Evolutionary conservation across 257 asterid genomes (phyloP), one percentile per base, ranked within the genome.

Genomic region (Ajuga chamaepitys): DNA sequence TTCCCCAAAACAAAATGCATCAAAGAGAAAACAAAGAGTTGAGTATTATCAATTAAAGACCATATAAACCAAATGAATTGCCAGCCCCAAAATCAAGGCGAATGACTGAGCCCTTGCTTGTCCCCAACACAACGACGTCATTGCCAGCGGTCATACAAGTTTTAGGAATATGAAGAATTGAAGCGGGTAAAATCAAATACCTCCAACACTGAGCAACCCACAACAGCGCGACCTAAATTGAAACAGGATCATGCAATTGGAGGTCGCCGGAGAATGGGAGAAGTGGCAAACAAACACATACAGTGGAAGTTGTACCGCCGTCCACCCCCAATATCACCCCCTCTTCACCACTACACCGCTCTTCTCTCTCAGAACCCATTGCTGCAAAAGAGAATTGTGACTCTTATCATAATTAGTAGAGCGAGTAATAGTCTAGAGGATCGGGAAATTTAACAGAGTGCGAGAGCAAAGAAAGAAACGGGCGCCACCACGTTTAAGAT

Each of bases 131-230:
- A 62, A 86, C 83, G 73, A 94, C 97, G 73, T 90, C 97, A 71
- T 94, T 90, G 20, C 97, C 99, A 3, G 99, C 94, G 47, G 95
- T 83, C 96, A 90, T 85, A 80, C 96, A 94, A 16, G 25, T 3
- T 20, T 16, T 30, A 48, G 7, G 66, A 21, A 44, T 16, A 12
- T 41, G 38, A 40, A 47, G 10, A 14, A 34, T 40, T 30, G 52
- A 7, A 56, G 62, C 45, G 16, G 42, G 64, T 8, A n/a, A n/a
- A n/a, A n/a, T 16, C 5, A 18, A 7, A 25, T 83, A 92, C 97
- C 98, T 78, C 98, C 98, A 35, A 93, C 90, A 72, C 98, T 93
- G 83, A 89, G 78, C 89, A 93, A 11, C 97, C 97, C 18, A 89
- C 86, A 54, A 76, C 70, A 56, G 94, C 89, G 58, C 96, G 97